Evolutionary conservation across 1,284 basidiomycete species (phyloP).

Genomic region (Boletus calvinii): DNA sequence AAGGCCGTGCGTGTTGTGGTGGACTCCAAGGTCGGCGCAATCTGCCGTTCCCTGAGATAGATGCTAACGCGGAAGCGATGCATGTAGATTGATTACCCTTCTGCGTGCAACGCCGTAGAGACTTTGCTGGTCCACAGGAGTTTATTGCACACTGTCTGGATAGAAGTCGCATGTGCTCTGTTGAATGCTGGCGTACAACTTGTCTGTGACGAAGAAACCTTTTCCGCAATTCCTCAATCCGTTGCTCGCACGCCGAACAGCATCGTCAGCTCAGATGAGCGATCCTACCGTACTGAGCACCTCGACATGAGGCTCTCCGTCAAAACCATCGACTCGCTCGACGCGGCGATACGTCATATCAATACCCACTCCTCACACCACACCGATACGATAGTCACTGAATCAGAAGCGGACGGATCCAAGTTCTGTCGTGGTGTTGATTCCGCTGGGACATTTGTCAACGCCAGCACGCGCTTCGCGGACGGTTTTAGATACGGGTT

Average conservation of each 20-base stretch:
- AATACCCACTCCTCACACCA: constrained; percentile 94
- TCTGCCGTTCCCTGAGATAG: not conserved
- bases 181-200: constrained; percentile 72
- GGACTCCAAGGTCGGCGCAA: constrained; percentile 81
- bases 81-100: constrained; percentile 91
- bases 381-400: constrained; percentile 94
- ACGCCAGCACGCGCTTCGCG: constrained; percentile 93
- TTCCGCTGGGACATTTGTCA: constrained; percentile 91
- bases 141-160: constrained; percentile 76
- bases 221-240: constrained; percentile 47
- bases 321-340: constrained; percentile 66
- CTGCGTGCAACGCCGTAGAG: constrained; percentile 94
- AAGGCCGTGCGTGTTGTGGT: constrained; percentile 83
- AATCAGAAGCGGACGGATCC: constrained; percentile 62
- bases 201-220: constrained; percentile 71
- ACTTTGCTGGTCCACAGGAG: constrained; percentile 84
- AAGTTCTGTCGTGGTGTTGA: constrained; percentile 87
- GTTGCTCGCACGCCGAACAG: constrained; percentile 38
- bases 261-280: constrained; percentile 52
- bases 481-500: constrained; percentile 98
- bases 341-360: constrained; percentile 83
- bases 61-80: constrained; percentile 1
- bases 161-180: constrained; percentile 72
- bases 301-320: constrained; percentile 85
- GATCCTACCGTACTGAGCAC: constrained; percentile 86